Evolutionary conservation across 192 early-diverging fungal genomes (phyloP).

Genomic region (Pilobolus umbonatus): DNA sequence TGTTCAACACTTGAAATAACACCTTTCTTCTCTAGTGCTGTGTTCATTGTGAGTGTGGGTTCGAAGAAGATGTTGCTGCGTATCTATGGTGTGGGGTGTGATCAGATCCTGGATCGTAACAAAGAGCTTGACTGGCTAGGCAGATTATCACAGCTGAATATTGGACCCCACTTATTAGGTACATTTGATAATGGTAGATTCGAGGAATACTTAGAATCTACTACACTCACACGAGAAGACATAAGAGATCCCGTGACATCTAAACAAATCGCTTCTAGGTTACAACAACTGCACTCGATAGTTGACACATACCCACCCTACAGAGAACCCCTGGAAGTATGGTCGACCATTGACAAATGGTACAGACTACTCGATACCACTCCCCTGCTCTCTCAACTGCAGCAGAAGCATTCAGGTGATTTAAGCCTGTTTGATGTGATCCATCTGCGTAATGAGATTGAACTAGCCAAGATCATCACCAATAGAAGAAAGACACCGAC

Average conservation of each 20-base stretch:
- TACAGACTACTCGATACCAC: too few species aligned
- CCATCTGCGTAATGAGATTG: constrained; percentile 46
- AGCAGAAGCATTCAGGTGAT: constrained; percentile 34
- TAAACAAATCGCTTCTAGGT: constrained; percentile 62
- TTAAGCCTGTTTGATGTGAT: constrained; percentile 42
- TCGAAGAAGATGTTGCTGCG: constrained; percentile 47
- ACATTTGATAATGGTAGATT: constrained; percentile 83
- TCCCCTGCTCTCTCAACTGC: too few species aligned
- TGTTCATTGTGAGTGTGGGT: constrained; percentile 34
- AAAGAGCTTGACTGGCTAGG: constrained; percentile 77
- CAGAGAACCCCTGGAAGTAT: constrained; percentile 52
- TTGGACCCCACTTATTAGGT: constrained; percentile 71
- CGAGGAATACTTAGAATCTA: constrained; percentile 77
- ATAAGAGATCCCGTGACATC: constrained; percentile 61
- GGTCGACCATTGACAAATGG: constrained; percentile 66
- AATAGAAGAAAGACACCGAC: constrained; percentile 49
- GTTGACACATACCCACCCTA: constrained; percentile 57
- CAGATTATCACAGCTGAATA: constrained; percentile 60
- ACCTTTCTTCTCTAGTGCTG: constrained; percentile 8
- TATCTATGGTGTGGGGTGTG: constrained; percentile 79
- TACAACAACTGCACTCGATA: constrained; percentile 71
- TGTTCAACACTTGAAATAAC: too few species aligned
- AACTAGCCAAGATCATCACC: constrained; percentile 37
- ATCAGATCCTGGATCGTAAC: constrained; percentile 70
- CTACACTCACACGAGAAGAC: constrained; percentile 64